Percentiles rank a stretch among this genome's conserved stretches.
These are phyloP conservation scores for Trametes sp. DNA, from an alignment of 1,284 basidiomycete genomes.

Conservation along the genomic window DNA sequence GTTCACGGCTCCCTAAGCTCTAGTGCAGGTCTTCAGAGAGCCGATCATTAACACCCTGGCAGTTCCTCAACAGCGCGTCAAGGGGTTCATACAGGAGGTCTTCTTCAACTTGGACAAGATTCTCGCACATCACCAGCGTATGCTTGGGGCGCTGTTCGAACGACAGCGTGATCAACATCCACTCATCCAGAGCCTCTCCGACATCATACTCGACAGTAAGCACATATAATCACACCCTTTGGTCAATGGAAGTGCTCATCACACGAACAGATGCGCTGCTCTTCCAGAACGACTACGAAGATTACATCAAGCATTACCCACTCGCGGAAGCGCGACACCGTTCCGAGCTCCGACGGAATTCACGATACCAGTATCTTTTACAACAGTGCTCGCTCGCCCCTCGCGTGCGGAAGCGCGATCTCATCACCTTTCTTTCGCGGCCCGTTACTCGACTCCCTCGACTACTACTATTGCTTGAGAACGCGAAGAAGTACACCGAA, in stretches of 20 bases:
- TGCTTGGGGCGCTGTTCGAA: slow-evolving; percentile 72
- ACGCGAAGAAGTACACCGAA: slow-evolving; percentile 69
- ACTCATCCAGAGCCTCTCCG: slow-evolving; percentile 76
- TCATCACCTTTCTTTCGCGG: slow-evolving; percentile 82
- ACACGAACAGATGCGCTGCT: slow-evolving; percentile 44
- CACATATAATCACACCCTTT: background rate
- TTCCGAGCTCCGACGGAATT: slow-evolving; percentile 71
- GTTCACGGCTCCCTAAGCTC: slow-evolving; percentile 9
- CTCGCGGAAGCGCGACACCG: slow-evolving; percentile 81
- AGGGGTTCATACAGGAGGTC: slow-evolving; percentile 71
- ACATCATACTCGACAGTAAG: slow-evolving; percentile 78
- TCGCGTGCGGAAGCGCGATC: slow-evolving; percentile 76
- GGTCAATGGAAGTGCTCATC: slow-evolving; percentile 17
- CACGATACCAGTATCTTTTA: slow-evolving; percentile 70
- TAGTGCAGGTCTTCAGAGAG: slow-evolving; percentile 69
- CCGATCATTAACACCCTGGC: slow-evolving; percentile 62
- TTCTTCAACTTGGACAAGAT: slow-evolving; percentile 79
- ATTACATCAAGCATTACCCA: slow-evolving; percentile 86
- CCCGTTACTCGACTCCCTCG: slow-evolving; percentile 85
- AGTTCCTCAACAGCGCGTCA: slow-evolving; percentile 57
- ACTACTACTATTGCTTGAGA: slow-evolving; percentile 75
- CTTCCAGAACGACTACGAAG: slow-evolving; percentile 73
- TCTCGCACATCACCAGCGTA: slow-evolving; percentile 64
- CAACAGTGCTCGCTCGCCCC: slow-evolving; percentile 68
- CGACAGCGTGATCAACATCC: slow-evolving; percentile 85